Percentiles rank a stretch among this genome's conserved stretches.
These are phyloP conservation scores for Rickenella mellea DNA, from an alignment of 768 basidiomycete species.

Conservation along the genomic window DNA sequence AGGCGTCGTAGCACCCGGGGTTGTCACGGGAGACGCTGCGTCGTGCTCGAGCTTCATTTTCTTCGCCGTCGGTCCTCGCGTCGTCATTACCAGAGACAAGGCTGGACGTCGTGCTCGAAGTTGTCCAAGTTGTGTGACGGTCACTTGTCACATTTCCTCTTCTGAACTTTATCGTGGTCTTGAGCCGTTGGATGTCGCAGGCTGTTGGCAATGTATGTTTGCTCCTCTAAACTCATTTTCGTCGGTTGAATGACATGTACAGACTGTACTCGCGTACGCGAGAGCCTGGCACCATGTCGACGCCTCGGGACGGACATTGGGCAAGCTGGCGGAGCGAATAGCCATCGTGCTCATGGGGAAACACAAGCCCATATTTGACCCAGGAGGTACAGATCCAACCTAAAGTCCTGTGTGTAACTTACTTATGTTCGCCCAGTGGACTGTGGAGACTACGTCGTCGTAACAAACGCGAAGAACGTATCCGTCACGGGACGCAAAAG, in stretches of 20 bases:
- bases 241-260: constrained; percentile 1
- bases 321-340: constrained; percentile 89
- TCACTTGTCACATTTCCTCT: too few species aligned
- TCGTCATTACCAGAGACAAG: too few species aligned
- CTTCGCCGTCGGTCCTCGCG: not conserved
- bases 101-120: too few species aligned
- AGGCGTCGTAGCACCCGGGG: not conserved
- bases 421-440: constrained; percentile 50
- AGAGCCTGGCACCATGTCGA: constrained; percentile 95
- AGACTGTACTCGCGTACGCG: constrained; percentile 96
- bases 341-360: constrained; percentile 98
- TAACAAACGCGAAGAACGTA: constrained; percentile 79
- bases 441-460: constrained; percentile 95
- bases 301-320: constrained; percentile 82
- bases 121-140: too few species aligned
- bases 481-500: constrained; percentile 86
- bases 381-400: constrained; percentile 51
- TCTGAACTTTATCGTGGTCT: too few species aligned
- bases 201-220: constrained; percentile 68
- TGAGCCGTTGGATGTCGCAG: too few species aligned
- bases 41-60: constrained; percentile 1
- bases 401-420: not conserved
- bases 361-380: constrained; percentile 96
- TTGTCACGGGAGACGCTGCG: not conserved
- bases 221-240: not conserved